A percentile compares a stretch with the other conserved stretches of the same genome.
Conservation (phyloP, 345 rosid species). For the Theobroma cacao region DNA sequence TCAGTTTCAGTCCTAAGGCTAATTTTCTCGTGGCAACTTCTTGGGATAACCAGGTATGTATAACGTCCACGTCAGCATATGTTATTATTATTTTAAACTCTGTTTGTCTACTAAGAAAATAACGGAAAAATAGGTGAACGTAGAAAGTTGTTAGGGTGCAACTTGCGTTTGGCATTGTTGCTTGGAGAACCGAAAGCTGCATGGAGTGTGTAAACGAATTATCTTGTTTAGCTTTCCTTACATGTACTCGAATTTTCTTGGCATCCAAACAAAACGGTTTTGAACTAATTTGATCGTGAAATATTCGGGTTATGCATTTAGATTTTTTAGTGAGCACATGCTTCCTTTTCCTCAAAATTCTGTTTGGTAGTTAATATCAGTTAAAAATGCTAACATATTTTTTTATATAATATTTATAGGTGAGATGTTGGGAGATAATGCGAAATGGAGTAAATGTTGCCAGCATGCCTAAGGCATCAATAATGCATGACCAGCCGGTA, state of each 20-base stretch:
- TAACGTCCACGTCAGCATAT: neutral
- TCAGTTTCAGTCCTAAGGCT: conserved; percentile 89
- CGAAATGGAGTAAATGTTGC: conserved; percentile 45
- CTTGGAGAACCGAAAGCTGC: neutral
- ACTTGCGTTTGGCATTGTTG: neutral
- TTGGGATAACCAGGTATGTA: conserved; percentile 78
- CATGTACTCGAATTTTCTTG: neutral
- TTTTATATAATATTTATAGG: conserved; percentile 32
- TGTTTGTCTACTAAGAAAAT: neutral
- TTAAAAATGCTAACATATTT: neutral
- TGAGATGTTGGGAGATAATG: conserved; percentile 88
- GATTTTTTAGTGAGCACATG: neutral
- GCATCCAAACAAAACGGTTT: conserved; percentile 1
- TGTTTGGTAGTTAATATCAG: neutral
- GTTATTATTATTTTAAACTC: neutral
- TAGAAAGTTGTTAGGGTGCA: neutral
- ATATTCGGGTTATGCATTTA: neutral
- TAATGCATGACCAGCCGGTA: conserved; percentile 93
- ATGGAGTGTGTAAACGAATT: neutral
- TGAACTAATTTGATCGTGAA: neutral
- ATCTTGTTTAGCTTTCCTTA: neutral
- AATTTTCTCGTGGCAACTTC: conserved; percentile 83
- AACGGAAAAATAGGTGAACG: neutral
- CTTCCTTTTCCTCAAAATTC: neutral
- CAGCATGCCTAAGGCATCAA: conserved; percentile 72